These are phyloP conservation scores for Starmerella powellii DNA, from an alignment of 805 yeast genomes.

Conservation along the genomic window DNA sequence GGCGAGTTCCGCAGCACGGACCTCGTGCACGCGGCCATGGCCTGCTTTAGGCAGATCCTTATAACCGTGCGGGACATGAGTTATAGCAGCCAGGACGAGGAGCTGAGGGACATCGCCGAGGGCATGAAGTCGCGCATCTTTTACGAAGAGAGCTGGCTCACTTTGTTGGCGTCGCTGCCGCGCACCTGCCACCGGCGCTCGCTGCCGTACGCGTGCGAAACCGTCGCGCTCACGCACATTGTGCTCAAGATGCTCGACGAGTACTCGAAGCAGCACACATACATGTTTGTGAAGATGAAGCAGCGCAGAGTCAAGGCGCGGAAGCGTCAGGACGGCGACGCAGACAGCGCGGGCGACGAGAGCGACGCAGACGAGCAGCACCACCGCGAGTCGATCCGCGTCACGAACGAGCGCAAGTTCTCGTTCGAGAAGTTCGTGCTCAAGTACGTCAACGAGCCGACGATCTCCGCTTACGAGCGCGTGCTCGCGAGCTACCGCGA, in stretches of 20 bases:
- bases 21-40: constrained; percentile 57
- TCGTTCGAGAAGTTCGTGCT: constrained; percentile 35
- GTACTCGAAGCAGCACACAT: constrained; percentile 46
- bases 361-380: constrained; percentile 8
- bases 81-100: constrained; percentile 31
- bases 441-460: constrained; percentile 43
- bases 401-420: constrained; percentile 37
- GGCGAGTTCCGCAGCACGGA: constrained; percentile 37
- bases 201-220: constrained; percentile 45
- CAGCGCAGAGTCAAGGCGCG: constrained; percentile 32
- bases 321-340: background rate
- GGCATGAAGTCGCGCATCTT: constrained; percentile 59
- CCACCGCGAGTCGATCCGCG: constrained; percentile 27
- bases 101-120: constrained; percentile 41
- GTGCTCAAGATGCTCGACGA: constrained; percentile 56
- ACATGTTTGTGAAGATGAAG: constrained; percentile 38
- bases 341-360: constrained; percentile 22
- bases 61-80: constrained; percentile 35
- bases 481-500: constrained; percentile 52
- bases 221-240: constrained; percentile 53
- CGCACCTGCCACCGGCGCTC: constrained; percentile 53
- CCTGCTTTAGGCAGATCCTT: constrained; percentile 53
- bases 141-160: constrained; percentile 48
- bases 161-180: constrained; percentile 46
- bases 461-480: constrained; percentile 54